Percentiles rank a stretch among this genome's conserved stretches.
Conservation (phyloP, 495 filamentous ascomycete species). For the Cercophora sp. region DNA sequence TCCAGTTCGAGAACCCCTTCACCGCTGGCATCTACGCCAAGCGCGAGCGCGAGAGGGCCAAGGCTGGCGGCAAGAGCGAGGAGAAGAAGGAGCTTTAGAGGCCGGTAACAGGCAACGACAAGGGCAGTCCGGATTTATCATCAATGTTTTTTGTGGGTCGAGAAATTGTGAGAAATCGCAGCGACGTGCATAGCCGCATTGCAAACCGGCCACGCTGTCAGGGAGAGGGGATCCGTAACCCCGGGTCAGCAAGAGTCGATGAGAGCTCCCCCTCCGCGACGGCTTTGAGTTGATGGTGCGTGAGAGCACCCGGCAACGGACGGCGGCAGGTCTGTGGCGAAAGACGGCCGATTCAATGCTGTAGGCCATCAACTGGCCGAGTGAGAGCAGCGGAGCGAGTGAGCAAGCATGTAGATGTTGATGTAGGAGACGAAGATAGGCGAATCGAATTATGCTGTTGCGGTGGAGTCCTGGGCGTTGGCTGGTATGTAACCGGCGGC, state of each 20-base stretch:
- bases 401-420: no score
- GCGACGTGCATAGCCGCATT: no score
- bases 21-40: conserved; percentile 91
- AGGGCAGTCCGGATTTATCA: no score
- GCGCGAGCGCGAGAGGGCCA: conserved; percentile 58
- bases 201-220: neutral
- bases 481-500: no score
- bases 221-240: conserved; percentile 8
- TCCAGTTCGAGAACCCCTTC: conserved; percentile 95
- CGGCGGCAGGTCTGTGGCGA: conserved; percentile 8
- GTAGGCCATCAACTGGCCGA: conserved; percentile 30
- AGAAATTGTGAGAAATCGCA: conserved; percentile 1
- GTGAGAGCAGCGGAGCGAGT: neutral
- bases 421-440: no score
- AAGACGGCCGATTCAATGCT: no score
- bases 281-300: conserved; percentile 18
- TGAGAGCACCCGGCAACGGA: conserved; percentile 20
- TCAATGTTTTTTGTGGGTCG: no score
- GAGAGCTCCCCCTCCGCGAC: conserved; percentile 23
- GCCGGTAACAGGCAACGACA: no score
- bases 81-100: conserved; percentile 45
- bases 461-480: no score
- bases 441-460: no score
- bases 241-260: conserved; percentile 11
- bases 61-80: conserved; percentile 26